These are phyloP conservation scores for Herpetomonas samuelpessoai DNA, from an alignment of 208 protist genomes.

Conservation along the genomic window DNA sequence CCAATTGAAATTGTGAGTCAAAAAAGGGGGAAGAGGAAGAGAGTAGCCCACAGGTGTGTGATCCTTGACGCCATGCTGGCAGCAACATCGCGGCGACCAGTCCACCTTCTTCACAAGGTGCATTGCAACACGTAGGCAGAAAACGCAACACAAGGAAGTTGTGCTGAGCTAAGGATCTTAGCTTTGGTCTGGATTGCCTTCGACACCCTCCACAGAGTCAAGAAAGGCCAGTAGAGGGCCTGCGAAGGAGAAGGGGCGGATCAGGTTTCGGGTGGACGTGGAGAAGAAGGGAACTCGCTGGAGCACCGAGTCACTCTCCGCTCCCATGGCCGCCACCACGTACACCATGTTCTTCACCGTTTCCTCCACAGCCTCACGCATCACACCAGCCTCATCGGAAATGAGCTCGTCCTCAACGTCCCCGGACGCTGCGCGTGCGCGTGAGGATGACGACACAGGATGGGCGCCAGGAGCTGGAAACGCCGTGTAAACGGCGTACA, in stretches of 20 bases:
- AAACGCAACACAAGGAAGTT: too few species aligned
- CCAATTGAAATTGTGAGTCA: too few species aligned
- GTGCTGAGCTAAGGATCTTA: too few species aligned
- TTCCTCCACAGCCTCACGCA: constrained; percentile 83
- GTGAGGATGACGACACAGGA: not conserved
- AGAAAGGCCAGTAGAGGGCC: constrained; percentile 40
- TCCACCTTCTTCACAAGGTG: too few species aligned
- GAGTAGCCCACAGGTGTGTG: too few species aligned
- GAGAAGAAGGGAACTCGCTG: constrained; percentile 27
- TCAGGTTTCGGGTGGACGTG: constrained; percentile 27
- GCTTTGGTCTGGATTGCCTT: too few species aligned
- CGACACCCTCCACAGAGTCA: constrained; percentile 14
- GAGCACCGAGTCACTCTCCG: constrained; percentile 2
- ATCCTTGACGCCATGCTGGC: too few species aligned
- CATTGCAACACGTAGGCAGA: too few species aligned
- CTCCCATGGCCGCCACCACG: constrained; percentile 40
- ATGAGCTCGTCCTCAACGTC: not conserved
- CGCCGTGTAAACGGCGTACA: constrained; percentile 71
- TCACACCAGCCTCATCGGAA: constrained; percentile 33
- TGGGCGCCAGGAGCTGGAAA: constrained; percentile 13
- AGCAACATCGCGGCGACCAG: too few species aligned
- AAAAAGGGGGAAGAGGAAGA: too few species aligned
- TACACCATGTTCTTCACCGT: constrained; percentile 87
- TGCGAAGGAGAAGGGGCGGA: constrained; percentile 58
- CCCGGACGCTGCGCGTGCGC: not conserved